Percentiles rank a stretch among this genome's conserved stretches.
Evolutionary conservation across 495 filamentous ascomycete genomes (phyloP).

Genomic region (Tetracladium marchalianum): DNA sequence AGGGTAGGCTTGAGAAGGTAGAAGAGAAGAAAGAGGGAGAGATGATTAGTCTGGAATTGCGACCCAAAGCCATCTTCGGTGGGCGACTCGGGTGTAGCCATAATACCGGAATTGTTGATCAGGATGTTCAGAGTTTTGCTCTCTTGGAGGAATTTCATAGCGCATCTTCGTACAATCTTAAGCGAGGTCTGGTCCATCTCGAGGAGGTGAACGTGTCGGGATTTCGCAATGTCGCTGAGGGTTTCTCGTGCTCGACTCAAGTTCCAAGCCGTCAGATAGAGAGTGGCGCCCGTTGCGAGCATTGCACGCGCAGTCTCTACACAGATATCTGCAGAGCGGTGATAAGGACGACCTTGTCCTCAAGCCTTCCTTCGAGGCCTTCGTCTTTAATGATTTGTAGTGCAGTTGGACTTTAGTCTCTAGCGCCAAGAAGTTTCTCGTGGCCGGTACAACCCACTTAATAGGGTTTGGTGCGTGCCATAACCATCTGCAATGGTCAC

Average conservation of each 20-base stretch:
- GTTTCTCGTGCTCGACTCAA: conserved; percentile 26
- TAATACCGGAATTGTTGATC: conserved; percentile 51
- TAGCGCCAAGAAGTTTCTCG: conserved; percentile 31
- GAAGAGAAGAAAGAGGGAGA: conserved; percentile 57
- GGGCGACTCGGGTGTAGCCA: conserved; percentile 32
- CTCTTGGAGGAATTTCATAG: conserved; percentile 16
- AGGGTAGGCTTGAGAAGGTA: conserved; percentile 51
- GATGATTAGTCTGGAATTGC: conserved; percentile 60
- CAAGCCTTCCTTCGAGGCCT: conserved; percentile 26
- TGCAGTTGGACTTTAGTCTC: conserved; percentile 46
- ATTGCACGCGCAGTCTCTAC: conserved; percentile 38
- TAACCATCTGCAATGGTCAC: too few species aligned
- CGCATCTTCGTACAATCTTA: conserved; percentile 20
- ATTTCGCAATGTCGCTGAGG: conserved; percentile 17
- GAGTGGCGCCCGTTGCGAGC: conserved; percentile 32
- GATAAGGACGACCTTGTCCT: conserved; percentile 38
- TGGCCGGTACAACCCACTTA: too few species aligned
- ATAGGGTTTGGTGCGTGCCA: too few species aligned
- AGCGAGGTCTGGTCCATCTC: conserved; percentile 26
- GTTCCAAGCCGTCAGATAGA: conserved; percentile 34
- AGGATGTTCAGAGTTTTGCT: conserved; percentile 34
- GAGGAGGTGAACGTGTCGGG: conserved; percentile 22
- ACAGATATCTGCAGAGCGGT: conserved; percentile 43
- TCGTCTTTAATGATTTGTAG: conserved; percentile 43
- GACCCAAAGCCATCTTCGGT: conserved; percentile 51